A percentile compares a stretch with the other conserved stretches of the same genome.
These are phyloP conservation scores for Tylopilus vinaceipallidus DNA, from an alignment of 768 basidiomycete genomes.

Conservation along the genomic window DNA sequence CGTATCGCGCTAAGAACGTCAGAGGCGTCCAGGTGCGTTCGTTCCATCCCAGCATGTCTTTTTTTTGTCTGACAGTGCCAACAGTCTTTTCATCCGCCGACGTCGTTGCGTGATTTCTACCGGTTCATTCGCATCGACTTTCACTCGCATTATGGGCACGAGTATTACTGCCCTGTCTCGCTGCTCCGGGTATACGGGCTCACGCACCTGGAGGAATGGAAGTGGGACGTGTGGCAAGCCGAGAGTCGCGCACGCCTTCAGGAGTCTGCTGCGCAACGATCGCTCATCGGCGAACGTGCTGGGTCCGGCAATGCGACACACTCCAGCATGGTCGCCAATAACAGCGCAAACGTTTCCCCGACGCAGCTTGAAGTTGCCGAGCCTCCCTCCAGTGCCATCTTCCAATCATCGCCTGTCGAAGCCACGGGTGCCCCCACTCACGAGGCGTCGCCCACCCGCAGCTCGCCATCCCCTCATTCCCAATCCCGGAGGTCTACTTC, in stretches of 20 bases:
- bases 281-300: constrained; percentile 25
- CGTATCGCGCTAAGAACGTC: constrained; percentile 83
- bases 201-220: constrained; percentile 95
- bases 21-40: constrained; percentile 82
- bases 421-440: not conserved
- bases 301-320: not conserved
- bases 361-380: not conserved
- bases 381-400: not conserved
- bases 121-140: constrained; percentile 95
- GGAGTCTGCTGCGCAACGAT: constrained; percentile 20
- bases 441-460: not conserved
- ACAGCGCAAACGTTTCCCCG: constrained; percentile 3
- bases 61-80: not conserved
- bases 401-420: not conserved
- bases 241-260: constrained; percentile 55
- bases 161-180: constrained; percentile 95
- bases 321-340: not conserved
- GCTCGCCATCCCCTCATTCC: not conserved
- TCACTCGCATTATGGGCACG: constrained; percentile 87
- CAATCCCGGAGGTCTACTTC: not conserved
- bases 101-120: constrained; percentile 79
- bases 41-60: not conserved
- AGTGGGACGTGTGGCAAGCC: constrained; percentile 82
- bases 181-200: constrained; percentile 92
- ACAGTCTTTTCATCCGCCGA: constrained; percentile 77